Evolutionary conservation across 768 basidiomycete species (phyloP), one percentile per base, ranked within the genome.

Genomic region (Pholiota microspora): DNA sequence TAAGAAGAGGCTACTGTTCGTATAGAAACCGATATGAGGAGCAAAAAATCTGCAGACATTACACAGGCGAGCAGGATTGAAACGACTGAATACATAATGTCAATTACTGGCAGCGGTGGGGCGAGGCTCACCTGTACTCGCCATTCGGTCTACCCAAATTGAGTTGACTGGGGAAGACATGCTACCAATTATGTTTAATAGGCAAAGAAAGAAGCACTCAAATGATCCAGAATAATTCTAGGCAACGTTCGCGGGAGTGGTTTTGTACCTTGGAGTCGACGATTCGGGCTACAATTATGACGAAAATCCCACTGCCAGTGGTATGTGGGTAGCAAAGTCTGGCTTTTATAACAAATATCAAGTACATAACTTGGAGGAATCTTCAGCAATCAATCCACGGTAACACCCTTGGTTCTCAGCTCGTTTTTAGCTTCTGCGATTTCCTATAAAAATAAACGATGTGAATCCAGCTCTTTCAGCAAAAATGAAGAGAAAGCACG

Each of bases 351-450:
- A 36, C 16, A 42, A 42, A 42, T 21, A 42, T 42, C 12, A 18
- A 18, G 9, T 42, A 42, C 40, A 21, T 36, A 15, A 15, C 40
- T 23, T 18, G 7, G 40, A 42, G 21, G 12, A 42, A 42, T 10
- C 40, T 42, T 42, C 40, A 42, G 23, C 8, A 34, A 55, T 64
- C 62, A 72, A 57, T 88, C 86, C 51, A 88, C 83, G 23, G 74
- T 77, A 27, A 88, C 83, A 7, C 84, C 85, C 57, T 73, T 77
- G 51, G 73, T 67, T 63, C 85, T 75, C 53, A 88, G 64, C 56
- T 85, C 84, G 58, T 82, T 71, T 59, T 77, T 79, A 21, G 77
- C 76, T 59, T 71, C 67, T 34, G 69, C 64, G 28, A 89, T 84
- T 73, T 89, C 86, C 85, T 86, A 29, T 5, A 48, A 32, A 31